These are phyloP conservation scores for Tetrapisispora taiwanensis DNA, from an alignment of 805 yeast species.

Conservation along the genomic window DNA sequence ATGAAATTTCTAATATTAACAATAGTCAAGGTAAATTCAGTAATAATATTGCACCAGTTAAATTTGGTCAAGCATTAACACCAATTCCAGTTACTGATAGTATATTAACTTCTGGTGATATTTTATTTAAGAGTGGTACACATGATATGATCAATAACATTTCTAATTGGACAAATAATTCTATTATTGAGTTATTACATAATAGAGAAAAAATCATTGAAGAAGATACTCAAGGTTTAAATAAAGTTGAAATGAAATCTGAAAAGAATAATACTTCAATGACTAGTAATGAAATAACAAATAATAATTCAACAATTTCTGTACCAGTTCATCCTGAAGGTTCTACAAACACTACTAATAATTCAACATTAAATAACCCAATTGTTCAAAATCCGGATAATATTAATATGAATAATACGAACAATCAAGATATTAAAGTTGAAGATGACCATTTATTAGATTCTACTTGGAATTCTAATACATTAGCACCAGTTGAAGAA, in stretches of 20 bases:
- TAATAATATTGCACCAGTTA: neutral
- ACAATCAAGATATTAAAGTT: neutral
- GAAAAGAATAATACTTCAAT: neutral
- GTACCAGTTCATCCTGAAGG: neutral
- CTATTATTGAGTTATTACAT: constrained; percentile 16
- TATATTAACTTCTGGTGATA: constrained; percentile 9
- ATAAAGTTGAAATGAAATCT: neutral
- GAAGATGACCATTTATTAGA: neutral
- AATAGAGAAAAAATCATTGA: neutral
- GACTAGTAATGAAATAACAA: neutral
- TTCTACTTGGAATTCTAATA: constrained; percentile 3
- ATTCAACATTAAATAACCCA: neutral
- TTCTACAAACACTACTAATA: neutral
- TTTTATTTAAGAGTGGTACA: constrained; percentile 32
- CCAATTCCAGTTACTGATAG: neutral
- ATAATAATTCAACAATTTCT: neutral
- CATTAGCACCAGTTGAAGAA: constrained; percentile 32
- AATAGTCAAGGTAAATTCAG: neutral
- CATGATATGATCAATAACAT: constrained; percentile 53
- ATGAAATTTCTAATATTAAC: neutral
- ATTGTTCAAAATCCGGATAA: neutral
- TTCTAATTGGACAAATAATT: constrained; percentile 43
- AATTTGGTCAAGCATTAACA: neutral
- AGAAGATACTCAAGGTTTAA: neutral
- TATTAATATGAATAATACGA: neutral